Evolutionary conservation across 257 asterid genomes (phyloP).

Genomic region (Solanum stenotomum): DNA sequence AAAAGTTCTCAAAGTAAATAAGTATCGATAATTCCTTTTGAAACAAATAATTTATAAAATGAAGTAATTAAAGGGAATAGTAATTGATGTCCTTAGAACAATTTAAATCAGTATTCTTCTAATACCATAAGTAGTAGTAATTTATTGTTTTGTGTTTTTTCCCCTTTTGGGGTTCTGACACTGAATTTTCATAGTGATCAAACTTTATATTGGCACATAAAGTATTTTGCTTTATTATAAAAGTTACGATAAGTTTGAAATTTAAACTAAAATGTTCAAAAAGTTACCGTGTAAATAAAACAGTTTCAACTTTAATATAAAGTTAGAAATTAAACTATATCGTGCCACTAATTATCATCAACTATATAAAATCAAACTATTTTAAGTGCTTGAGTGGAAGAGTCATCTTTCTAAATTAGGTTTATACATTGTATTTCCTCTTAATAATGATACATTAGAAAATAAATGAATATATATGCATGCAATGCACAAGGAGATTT

Average conservation of each 20-base stretch:
- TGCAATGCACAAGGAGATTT: constrained; percentile 2
- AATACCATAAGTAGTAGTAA: neutral
- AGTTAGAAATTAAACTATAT: neutral
- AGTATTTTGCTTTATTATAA: neutral
- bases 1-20: neutral
- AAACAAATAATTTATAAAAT: neutral
- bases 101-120: neutral
- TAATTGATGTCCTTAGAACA: neutral
- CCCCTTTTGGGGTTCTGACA: neutral
- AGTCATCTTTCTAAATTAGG: neutral
- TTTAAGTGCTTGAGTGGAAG: neutral
- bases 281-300: neutral
- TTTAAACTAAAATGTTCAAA: neutral
- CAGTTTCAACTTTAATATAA: neutral
- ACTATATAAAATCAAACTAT: neutral
- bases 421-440: neutral
- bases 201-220: neutral
- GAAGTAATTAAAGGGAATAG: neutral
- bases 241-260: neutral
- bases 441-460: neutral
- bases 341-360: neutral
- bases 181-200: neutral
- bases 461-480: neutral
- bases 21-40: neutral
- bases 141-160: neutral